A percentile compares a stretch with the other conserved stretches of the same genome.
Evolutionary conservation across 768 basidiomycete species (phyloP).

Genomic region (Russula ochroleuca): DNA sequence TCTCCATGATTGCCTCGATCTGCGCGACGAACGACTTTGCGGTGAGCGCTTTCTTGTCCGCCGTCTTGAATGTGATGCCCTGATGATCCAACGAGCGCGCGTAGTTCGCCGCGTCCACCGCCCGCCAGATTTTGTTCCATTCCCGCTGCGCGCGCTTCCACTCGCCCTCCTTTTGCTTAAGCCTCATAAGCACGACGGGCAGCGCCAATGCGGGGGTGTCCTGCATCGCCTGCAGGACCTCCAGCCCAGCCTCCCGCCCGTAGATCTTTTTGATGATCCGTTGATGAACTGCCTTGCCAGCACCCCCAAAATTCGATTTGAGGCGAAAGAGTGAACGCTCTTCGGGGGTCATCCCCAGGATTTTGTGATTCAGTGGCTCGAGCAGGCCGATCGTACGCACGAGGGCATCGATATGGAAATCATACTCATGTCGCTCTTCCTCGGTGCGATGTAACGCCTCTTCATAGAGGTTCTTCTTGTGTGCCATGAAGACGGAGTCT

Average conservation of each 20-base stretch:
- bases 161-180: constrained; percentile 97
- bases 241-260: constrained; percentile 76
- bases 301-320: constrained; percentile 83
- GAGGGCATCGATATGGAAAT: constrained; percentile 97
- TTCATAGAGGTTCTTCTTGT: constrained; percentile 94
- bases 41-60: constrained; percentile 81
- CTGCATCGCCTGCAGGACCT: constrained; percentile 84
- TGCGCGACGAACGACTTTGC: constrained; percentile 75
- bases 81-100: constrained; percentile 92
- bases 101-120: constrained; percentile 92
- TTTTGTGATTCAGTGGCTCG: constrained; percentile 88
- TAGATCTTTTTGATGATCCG: constrained; percentile 97
- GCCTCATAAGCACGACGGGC: constrained; percentile 79
- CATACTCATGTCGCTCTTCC: constrained; percentile 98
- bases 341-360: constrained; percentile 69
- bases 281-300: constrained; percentile 82
- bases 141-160: constrained; percentile 97
- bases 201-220: constrained; percentile 86
- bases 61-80: constrained; percentile 82
- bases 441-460: constrained; percentile 95
- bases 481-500: constrained; percentile 84
- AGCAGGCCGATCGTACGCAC: constrained; percentile 84
- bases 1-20: constrained; percentile 79
- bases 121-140: constrained; percentile 99
- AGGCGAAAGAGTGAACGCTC: constrained; percentile 80